Evolutionary conservation across 306 rosid genomes (phyloP), one percentile per base, ranked within the genome.

Genomic region (Gleditsia sinensis): DNA sequence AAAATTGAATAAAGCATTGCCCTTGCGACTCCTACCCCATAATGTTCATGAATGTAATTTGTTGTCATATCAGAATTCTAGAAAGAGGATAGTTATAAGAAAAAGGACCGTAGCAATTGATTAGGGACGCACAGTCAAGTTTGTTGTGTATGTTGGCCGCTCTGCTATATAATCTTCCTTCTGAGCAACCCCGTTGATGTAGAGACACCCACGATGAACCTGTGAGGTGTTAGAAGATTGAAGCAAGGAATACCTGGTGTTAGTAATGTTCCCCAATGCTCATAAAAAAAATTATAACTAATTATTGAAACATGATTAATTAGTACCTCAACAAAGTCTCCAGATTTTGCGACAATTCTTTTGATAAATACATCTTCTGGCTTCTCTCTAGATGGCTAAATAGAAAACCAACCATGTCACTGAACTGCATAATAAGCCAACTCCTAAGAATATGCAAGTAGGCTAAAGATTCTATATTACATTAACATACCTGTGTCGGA

Each of bases 271-370:
- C 24, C 56, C 27, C 54, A 28, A 2, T 43, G 60, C 59, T 60
- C 72, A 61, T 50, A 27, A 40, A 75, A 12, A 13, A 42, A 10
- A 61, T 0, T 40, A 24, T 13, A 33, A 24, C 36, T 56, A 16
- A 28, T 24, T 45, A 20, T 2, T n/a, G 58, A 55, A 53, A 27
- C 34, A 28, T 20, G 11, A 62, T 12, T 62, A 36, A 54, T 33
- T 66, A 30, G 8, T 78, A 91, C 97, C 92, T 94, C 85, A 71
- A 94, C 94, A 20, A 73, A 74, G 82, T 94, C 98, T 74, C 96
- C 96, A 3, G 78, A 86, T 87, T 86, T 90, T 13, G 96, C 98
- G 62, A 94, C 97, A 83, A 91, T 80, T 89, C 97, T 86, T 84
- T 91, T 91, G 37, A 94, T 88, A 80, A 89, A 88, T 51, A 91